phyloP scores from a whole-genome alignment of 768 basidiomycete species.

The Agrocybe praecox region DNA sequence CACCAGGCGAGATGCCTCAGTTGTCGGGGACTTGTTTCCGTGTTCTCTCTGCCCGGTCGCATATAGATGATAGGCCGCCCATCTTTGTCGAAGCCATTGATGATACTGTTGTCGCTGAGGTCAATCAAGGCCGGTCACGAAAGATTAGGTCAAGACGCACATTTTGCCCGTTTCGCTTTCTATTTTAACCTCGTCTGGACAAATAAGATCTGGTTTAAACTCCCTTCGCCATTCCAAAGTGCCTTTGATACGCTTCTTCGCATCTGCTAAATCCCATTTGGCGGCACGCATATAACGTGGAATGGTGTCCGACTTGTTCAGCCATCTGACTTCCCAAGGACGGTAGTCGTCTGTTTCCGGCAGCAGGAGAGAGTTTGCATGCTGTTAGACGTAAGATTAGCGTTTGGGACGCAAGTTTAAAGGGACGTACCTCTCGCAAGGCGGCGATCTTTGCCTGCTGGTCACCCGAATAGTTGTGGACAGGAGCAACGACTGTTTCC shows the following conservation, averaged over 20 bases:
- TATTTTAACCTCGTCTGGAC: slow-evolving; percentile 76
- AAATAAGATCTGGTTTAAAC: slow-evolving; percentile 82
- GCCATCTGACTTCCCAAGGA: slow-evolving; percentile 79
- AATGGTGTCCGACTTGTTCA: slow-evolving; percentile 66
- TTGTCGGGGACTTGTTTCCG: slow-evolving; percentile 74
- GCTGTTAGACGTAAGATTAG: slow-evolving; percentile 41
- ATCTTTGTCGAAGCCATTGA: slow-evolving; percentile 85
- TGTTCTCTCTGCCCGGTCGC: slow-evolving; percentile 88
- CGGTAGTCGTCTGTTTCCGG: slow-evolving; percentile 72
- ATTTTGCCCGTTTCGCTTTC: slow-evolving; percentile 90
- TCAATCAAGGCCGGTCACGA: background rate
- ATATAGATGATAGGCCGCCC: slow-evolving; percentile 89
- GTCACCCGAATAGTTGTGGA: slow-evolving; percentile 61
- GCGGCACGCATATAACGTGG: slow-evolving; percentile 83
- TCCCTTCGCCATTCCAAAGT: slow-evolving; percentile 87
- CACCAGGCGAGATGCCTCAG: slow-evolving; percentile 87
- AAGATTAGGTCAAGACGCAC: slow-evolving; percentile 40
- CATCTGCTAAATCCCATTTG: slow-evolving; percentile 82
- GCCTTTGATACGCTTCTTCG: slow-evolving; percentile 73
- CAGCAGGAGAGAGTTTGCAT: slow-evolving; percentile 63
- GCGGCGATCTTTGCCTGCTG: slow-evolving; percentile 62
- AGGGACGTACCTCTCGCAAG: slow-evolving; percentile 57
- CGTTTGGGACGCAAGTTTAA: background rate
- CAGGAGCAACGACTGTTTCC: slow-evolving; percentile 54
- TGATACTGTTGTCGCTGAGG: slow-evolving; percentile 48